These are phyloP conservation scores for Biscogniauxia marginata DNA, from an alignment of 2,329 filamentous ascomycete species.

Conservation along the genomic window DNA sequence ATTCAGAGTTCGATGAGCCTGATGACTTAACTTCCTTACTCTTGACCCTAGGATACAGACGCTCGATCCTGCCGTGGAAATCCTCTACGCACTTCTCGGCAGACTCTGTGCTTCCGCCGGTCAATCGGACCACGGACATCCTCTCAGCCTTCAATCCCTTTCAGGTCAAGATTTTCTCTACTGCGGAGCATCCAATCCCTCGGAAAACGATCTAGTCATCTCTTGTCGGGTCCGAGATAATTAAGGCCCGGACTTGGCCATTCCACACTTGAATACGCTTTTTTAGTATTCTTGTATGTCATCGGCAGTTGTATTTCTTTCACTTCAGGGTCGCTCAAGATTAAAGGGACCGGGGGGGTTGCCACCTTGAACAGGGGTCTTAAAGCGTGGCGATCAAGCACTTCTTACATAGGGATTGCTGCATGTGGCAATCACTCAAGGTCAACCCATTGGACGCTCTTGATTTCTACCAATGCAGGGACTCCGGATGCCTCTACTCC, in stretches of 20 bases:
- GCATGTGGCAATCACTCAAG: neutral
- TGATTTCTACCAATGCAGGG: neutral
- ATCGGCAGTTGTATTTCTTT: neutral
- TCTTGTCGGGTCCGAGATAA: neutral
- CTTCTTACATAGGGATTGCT: neutral
- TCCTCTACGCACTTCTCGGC: neutral
- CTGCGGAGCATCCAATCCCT: neutral
- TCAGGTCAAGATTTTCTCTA: neutral
- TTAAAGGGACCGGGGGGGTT: neutral
- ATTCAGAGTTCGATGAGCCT: constrained; percentile 10
- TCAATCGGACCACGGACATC: neutral
- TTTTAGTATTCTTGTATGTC: neutral
- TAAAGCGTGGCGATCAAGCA: neutral
- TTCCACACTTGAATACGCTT: neutral
- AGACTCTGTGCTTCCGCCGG: neutral
- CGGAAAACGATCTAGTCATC: neutral
- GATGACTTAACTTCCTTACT: neutral
- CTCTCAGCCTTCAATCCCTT: neutral
- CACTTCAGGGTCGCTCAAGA: neutral
- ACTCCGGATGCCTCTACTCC: neutral
- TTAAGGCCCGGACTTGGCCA: neutral
- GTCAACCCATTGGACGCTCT: neutral
- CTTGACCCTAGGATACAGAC: neutral
- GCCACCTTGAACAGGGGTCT: neutral
- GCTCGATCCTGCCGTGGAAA: neutral